A percentile compares a stretch with the other conserved stretches of the same genome.
Conservation (phyloP, 306 rosid species). For the Parietaria judaica region DNA sequence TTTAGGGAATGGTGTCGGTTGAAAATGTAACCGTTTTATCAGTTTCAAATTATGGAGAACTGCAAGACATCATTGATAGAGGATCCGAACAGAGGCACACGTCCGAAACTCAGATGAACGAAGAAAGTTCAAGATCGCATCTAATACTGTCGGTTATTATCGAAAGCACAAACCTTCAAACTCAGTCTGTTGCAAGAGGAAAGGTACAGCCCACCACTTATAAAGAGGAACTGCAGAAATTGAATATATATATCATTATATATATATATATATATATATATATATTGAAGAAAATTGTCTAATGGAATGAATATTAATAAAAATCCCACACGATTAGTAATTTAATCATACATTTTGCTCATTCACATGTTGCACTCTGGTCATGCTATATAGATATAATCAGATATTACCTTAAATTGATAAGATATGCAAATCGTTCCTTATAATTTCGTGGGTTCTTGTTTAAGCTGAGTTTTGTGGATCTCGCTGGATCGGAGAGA, state of each 20-base stretch:
- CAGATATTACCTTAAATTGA: constrained; percentile 3
- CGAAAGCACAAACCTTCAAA: constrained; percentile 88
- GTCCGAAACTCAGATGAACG: constrained; percentile 85
- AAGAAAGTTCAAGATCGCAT: constrained; percentile 93
- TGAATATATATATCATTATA: background rate
- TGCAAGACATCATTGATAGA: constrained; percentile 57
- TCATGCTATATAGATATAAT: background rate
- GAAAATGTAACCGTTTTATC: constrained; percentile 66
- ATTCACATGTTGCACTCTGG: background rate
- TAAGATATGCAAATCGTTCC: background rate
- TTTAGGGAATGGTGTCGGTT: constrained; percentile 84
- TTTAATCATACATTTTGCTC: background rate
- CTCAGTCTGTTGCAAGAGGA: constrained; percentile 85
- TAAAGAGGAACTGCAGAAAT: background rate
- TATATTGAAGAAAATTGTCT: too few relatives aligned
- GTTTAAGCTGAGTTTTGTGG: constrained; percentile 85
- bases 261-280: too few relatives aligned
- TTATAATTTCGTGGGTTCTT: constrained; percentile 3
- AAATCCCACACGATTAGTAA: too few relatives aligned
- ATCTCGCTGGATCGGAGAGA: constrained; percentile 96
- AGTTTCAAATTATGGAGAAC: constrained; percentile 62
- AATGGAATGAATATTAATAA: too few relatives aligned
- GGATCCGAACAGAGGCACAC: constrained; percentile 77
- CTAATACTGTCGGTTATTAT: constrained; percentile 70
- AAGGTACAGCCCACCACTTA: constrained; percentile 41